Evolutionary conservation across 495 filamentous ascomycete species (phyloP).

Genomic region (Penicillium pulvis): DNA sequence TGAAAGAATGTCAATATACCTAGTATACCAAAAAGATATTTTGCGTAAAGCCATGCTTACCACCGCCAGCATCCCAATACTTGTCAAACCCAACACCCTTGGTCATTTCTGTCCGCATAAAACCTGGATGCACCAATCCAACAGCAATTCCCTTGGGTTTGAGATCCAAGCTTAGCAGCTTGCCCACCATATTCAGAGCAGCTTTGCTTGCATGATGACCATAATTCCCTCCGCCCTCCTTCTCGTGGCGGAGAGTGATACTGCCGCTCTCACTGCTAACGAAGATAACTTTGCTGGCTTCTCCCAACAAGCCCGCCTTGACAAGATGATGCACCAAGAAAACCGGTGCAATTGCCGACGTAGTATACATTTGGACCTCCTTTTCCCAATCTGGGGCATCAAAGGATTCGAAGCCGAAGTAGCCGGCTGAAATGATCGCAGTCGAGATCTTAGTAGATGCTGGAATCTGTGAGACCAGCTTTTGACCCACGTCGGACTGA

Average conservation of each 20-base stretch:
- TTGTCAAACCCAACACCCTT: slow-evolving; percentile 70
- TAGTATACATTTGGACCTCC: slow-evolving; percentile 71
- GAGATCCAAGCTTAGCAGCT: slow-evolving; percentile 67
- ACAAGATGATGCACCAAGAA: slow-evolving; percentile 65
- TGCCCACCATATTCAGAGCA: slow-evolving; percentile 75
- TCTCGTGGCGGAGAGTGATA: slow-evolving; percentile 66
- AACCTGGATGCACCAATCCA: slow-evolving; percentile 69
- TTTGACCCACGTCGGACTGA: slow-evolving; percentile 57
- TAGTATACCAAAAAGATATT: not conserved
- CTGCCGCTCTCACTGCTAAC: slow-evolving; percentile 69
- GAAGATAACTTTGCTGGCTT: slow-evolving; percentile 62
- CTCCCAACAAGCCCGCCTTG: slow-evolving; percentile 50
- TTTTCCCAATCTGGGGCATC: slow-evolving; percentile 66
- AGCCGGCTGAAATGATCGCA: slow-evolving; percentile 67
- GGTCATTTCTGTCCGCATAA: slow-evolving; percentile 78
- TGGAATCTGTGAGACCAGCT: slow-evolving; percentile 46
- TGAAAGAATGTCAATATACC: slow-evolving; percentile 23
- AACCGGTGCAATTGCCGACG: slow-evolving; percentile 63
- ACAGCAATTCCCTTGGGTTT: slow-evolving; percentile 64
- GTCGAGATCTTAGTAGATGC: slow-evolving; percentile 50
- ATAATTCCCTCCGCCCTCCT: slow-evolving; percentile 71
- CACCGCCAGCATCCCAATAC: slow-evolving; percentile 67
- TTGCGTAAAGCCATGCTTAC: slow-evolving; percentile 35
- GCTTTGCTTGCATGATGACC: slow-evolving; percentile 73
- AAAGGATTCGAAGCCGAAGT: slow-evolving; percentile 65